Conservation (phyloP, 805 yeast genomes). For the Phaffomyces thermotolerans region DNA sequence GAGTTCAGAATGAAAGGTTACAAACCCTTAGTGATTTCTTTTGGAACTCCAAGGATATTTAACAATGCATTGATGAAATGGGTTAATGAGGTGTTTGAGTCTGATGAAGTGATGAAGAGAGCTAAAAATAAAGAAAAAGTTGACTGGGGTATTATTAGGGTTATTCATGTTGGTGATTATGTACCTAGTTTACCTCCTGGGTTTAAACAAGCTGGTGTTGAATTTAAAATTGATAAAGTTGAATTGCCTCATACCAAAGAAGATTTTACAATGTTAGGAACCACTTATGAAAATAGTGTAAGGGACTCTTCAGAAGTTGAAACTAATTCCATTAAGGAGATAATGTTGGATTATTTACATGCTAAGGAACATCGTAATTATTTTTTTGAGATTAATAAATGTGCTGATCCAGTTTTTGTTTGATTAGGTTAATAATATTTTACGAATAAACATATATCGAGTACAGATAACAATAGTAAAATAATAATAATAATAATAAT, state of each 20-base stretch:
- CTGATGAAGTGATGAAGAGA: conserved; percentile 24
- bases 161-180: conserved; percentile 49
- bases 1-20: conserved; percentile 53
- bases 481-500: not conserved
- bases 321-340: not conserved
- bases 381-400: conserved; percentile 28
- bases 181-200: conserved; percentile 55
- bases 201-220: conserved; percentile 28
- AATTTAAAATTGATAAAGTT: conserved; percentile 26
- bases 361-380: conserved; percentile 32
- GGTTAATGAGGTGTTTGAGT: conserved; percentile 45
- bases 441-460: too few relatives aligned
- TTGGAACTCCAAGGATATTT: conserved; percentile 64
- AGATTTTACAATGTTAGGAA: conserved; percentile 14
- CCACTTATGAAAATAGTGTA: not conserved
- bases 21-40: conserved; percentile 47
- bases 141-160: conserved; percentile 40
- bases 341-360: conserved; percentile 20
- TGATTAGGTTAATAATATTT: not conserved
- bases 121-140: conserved; percentile 1
- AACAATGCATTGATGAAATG: conserved; percentile 43
- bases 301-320: not conserved
- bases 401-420: conserved; percentile 18
- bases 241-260: conserved; percentile 30
- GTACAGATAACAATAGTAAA: too few relatives aligned